Evolutionary conservation across 1,284 basidiomycete genomes (phyloP).

Genomic region (Malassezia equina): DNA sequence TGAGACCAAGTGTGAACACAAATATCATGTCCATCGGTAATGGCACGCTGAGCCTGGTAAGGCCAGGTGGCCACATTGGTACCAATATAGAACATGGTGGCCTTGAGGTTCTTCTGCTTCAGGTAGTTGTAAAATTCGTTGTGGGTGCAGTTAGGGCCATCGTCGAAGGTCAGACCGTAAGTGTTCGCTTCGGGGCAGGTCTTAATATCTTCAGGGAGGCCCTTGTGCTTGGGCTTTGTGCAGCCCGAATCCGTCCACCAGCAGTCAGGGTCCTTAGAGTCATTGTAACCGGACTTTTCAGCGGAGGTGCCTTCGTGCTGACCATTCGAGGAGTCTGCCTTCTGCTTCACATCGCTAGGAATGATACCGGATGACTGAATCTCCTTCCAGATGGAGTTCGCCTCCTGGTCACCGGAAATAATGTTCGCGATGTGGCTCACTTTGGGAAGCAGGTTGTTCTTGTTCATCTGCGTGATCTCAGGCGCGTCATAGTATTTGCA

Average conservation of each 20-base stretch:
- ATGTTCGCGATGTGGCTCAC: conserved; percentile 49
- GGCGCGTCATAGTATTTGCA: background rate
- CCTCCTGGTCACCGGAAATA: conserved; percentile 48
- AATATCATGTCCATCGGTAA: conserved; percentile 41
- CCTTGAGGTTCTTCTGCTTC: conserved; percentile 51
- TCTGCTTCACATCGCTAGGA: background rate
- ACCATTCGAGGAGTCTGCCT: background rate
- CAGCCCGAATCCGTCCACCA: conserved; percentile 38
- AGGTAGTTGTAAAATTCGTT: conserved; percentile 54
- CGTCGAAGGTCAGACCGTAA: conserved; percentile 54
- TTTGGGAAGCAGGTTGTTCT: conserved; percentile 16
- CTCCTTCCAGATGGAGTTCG: conserved; percentile 34
- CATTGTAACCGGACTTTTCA: background rate
- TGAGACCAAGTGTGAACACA: conserved; percentile 50
- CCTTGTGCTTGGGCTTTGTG: conserved; percentile 38
- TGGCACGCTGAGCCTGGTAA: conserved; percentile 52
- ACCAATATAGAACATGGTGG: conserved; percentile 52
- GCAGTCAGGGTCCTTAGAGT: conserved; percentile 33
- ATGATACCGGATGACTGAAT: conserved; percentile 26
- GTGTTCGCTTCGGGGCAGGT: conserved; percentile 51
- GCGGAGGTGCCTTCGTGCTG: background rate
- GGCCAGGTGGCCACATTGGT: conserved; percentile 55
- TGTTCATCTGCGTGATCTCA: conserved; percentile 20
- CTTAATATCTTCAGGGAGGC: conserved; percentile 48
- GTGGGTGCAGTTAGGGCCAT: conserved; percentile 51